phyloP scores from a whole-genome alignment of 1,139 yeast species.

The Scheffersomyces segobiensis region DNA sequence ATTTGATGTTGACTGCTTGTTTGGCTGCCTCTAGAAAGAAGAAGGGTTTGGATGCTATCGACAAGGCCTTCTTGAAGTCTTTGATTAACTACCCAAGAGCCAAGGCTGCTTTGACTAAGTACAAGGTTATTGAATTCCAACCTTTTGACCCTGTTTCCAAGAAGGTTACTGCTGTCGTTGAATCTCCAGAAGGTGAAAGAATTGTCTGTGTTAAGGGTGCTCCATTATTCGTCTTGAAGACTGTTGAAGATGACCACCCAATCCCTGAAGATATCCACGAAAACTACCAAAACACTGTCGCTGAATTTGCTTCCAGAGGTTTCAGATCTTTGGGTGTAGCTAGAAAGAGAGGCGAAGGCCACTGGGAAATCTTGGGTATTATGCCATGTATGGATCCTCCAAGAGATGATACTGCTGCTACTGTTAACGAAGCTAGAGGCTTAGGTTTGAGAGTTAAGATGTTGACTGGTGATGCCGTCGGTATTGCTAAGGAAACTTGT shows the following conservation, averaged over 20 bases:
- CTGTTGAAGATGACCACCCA: constrained; percentile 96
- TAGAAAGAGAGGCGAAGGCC: constrained; percentile 98
- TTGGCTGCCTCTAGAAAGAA: constrained; percentile 98
- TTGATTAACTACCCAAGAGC: constrained; percentile 88
- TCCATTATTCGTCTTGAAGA: constrained; percentile 90
- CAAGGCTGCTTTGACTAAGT: constrained; percentile 90
- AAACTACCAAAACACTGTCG: constrained; percentile 94
- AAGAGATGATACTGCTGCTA: constrained; percentile 96
- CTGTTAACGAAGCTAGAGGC: constrained; percentile 89
- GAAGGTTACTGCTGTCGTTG: constrained; percentile 93
- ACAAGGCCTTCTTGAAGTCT: constrained; percentile 94
- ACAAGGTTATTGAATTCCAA: constrained; percentile 93
- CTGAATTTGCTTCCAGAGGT: constrained; percentile 97
- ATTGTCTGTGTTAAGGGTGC: constrained; percentile 98
- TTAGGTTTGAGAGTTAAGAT: constrained; percentile 95
- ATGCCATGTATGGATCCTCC: constrained; percentile 99
- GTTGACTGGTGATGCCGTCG: constrained; percentile 99
- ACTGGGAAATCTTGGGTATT: constrained; percentile 97
- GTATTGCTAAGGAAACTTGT: constrained; percentile 98
- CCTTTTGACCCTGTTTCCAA: constrained; percentile 98
- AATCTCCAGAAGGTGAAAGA: constrained; percentile 95
- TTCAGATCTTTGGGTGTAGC: constrained; percentile 99
- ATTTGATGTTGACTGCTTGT: constrained; percentile 96
- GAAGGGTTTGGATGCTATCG: constrained; percentile 98
- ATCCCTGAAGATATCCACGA: constrained; percentile 94